Conservation (phyloP, 352 stramenopile genomes). For the Globisporangium megalacanthum region DNA sequence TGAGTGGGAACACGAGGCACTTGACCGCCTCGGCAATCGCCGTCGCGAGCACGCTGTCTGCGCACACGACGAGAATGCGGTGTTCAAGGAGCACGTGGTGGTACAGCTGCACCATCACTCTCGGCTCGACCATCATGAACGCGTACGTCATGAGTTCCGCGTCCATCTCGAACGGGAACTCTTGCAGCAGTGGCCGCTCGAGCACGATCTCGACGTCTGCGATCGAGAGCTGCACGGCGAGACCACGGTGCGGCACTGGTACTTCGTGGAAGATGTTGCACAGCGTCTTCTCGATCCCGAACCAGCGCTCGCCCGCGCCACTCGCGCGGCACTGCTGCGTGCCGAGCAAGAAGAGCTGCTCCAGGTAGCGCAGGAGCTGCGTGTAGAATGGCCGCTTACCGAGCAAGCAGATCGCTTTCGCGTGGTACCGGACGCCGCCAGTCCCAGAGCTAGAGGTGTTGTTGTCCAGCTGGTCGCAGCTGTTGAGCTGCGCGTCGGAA, state of each 20-base stretch:
- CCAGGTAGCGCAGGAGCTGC: constrained; percentile 39
- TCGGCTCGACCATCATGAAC: constrained; percentile 37
- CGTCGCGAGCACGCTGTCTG: constrained; percentile 34
- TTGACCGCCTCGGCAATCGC: constrained; percentile 43
- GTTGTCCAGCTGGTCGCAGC: constrained; percentile 2
- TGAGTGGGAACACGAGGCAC: constrained; percentile 35
- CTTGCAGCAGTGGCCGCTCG: constrained; percentile 23
- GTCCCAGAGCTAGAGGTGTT: neutral
- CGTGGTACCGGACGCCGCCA: constrained; percentile 10
- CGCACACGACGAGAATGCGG: constrained; percentile 35
- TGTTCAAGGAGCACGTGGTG: constrained; percentile 49
- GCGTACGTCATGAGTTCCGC: constrained; percentile 39
- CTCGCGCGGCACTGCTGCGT: constrained; percentile 19
- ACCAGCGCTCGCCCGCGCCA: constrained; percentile 1
- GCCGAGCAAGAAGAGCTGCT: constrained; percentile 46
- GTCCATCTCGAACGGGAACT: constrained; percentile 50
- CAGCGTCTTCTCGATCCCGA: constrained; percentile 29
- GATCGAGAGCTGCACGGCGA: constrained; percentile 32
- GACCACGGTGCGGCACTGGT: constrained; percentile 25
- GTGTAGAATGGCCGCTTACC: constrained; percentile 40
- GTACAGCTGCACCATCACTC: constrained; percentile 27
- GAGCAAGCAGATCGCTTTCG: constrained; percentile 43
- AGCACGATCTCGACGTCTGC: constrained; percentile 27
- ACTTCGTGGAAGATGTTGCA: constrained; percentile 55
- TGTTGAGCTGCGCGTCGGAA: neutral